Percentiles rank a stretch among this genome's conserved stretches.
Evolutionary conservation across 1,284 basidiomycete genomes (phyloP).

Genomic region (Malassezia sympodialis): DNA sequence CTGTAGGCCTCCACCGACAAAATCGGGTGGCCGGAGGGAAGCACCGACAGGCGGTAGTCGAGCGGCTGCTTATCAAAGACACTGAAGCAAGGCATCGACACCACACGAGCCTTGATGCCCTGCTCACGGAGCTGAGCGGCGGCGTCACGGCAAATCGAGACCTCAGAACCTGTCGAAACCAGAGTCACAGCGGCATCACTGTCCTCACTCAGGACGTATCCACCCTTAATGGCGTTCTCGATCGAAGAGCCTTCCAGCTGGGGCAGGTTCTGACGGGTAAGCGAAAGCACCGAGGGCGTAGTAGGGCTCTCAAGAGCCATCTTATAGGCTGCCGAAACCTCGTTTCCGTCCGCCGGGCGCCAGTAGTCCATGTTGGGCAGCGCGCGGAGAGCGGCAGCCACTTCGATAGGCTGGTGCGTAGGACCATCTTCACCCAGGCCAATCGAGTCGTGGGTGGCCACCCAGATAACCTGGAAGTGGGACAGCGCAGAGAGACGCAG

Average conservation of each 20-base stretch:
- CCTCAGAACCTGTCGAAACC: conserved; percentile 79
- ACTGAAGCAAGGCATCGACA: conserved; percentile 78
- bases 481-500: conserved; percentile 82
- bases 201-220: conserved; percentile 77
- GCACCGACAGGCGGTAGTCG: conserved; percentile 70
- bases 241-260: conserved; percentile 80
- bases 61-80: conserved; percentile 74
- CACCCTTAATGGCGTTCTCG: conserved; percentile 72
- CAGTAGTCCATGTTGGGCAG: conserved; percentile 64
- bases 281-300: conserved; percentile 71
- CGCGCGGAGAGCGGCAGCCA: conserved; percentile 72
- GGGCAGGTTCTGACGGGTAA: conserved; percentile 83
- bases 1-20: conserved; percentile 73
- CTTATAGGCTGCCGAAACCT: conserved; percentile 80
- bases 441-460: conserved; percentile 56
- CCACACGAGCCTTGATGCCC: conserved; percentile 65
- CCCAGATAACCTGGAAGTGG: conserved; percentile 81
- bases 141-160: conserved; percentile 73
- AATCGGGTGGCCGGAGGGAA: conserved; percentile 79
- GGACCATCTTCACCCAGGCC: conserved; percentile 76
- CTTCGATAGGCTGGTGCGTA: conserved; percentile 89
- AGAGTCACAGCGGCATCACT: conserved; percentile 67
- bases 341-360: conserved; percentile 83
- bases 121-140: conserved; percentile 61
- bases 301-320: conserved; percentile 62